These are phyloP conservation scores for Diddensiella transvaalensis DNA, from an alignment of 805 yeast species.

Conservation along the genomic window DNA sequence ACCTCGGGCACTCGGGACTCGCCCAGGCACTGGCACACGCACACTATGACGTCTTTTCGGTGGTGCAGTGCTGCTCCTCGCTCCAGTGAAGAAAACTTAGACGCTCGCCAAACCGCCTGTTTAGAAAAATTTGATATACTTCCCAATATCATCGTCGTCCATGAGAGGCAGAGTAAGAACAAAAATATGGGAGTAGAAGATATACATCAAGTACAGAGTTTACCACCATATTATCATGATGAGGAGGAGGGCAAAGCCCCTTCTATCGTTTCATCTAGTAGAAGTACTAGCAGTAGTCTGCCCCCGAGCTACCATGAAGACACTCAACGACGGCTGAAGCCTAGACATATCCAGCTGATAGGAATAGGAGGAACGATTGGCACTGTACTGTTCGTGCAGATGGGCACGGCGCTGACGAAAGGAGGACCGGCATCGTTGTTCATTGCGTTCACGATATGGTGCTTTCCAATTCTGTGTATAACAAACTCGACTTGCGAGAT, in stretches of 20 bases:
- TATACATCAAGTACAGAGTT: neutral
- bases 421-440: constrained; percentile 72
- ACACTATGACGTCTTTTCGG: no score
- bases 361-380: constrained; percentile 84
- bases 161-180: no score
- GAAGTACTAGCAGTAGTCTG: constrained; percentile 1
- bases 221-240: neutral
- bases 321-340: constrained; percentile 51
- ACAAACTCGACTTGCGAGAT: constrained; percentile 75
- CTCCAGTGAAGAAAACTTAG: no score
- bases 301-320: constrained; percentile 19
- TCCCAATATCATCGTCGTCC: no score
- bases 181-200: neutral
- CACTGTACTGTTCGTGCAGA: constrained; percentile 71
- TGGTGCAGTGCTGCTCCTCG: no score
- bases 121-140: no score
- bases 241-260: neutral
- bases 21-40: no score
- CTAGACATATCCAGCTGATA: constrained; percentile 73
- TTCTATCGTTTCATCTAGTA: neutral
- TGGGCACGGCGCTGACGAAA: constrained; percentile 56
- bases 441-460: constrained; percentile 66
- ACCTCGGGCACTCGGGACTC: neutral
- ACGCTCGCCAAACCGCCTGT: no score
- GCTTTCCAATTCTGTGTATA: constrained; percentile 61